phyloP scores from a whole-genome alignment of 768 basidiomycete genomes.

The Candolleomyces eurysporus region DNA sequence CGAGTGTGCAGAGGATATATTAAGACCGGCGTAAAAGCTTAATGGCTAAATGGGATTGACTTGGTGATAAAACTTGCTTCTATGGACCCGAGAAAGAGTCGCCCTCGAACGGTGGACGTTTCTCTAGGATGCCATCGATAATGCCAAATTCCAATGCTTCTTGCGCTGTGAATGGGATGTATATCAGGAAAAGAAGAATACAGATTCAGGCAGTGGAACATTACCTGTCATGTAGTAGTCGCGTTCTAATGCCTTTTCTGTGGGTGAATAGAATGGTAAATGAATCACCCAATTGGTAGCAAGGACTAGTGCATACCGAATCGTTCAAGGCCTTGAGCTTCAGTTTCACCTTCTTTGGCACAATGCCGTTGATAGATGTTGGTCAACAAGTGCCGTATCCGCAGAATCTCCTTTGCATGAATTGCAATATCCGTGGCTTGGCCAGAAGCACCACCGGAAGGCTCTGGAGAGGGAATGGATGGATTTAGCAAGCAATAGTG shows the following conservation, averaged over 20 bases:
- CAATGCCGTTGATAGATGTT: slow-evolving; percentile 91
- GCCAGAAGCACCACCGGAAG: slow-evolving; percentile 93
- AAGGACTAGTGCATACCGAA: slow-evolving; percentile 58
- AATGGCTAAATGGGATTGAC: slow-evolving; percentile 1
- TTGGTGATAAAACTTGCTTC: neutral
- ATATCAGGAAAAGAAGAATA: slow-evolving; percentile 17
- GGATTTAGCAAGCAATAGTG: neutral
- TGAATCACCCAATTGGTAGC: slow-evolving; percentile 9
- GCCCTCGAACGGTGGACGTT: slow-evolving; percentile 56
- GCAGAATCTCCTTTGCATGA: slow-evolving; percentile 93
- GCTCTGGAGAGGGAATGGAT: slow-evolving; percentile 52
- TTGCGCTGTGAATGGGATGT: slow-evolving; percentile 49
- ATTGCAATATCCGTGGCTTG: slow-evolving; percentile 98
- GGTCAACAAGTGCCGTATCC: slow-evolving; percentile 80
- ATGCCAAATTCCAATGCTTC: slow-evolving; percentile 92
- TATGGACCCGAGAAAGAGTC: slow-evolving; percentile 18
- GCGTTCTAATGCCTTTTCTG: slow-evolving; percentile 87
- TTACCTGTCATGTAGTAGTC: slow-evolving; percentile 95
- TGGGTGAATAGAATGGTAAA: slow-evolving; percentile 18
- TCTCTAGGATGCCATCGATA: slow-evolving; percentile 88
- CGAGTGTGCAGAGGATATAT: slow-evolving; percentile 2
- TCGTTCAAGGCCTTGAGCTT: slow-evolving; percentile 62
- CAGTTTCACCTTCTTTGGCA: slow-evolving; percentile 58
- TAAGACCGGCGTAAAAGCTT: slow-evolving; percentile 29
- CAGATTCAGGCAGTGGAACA: slow-evolving; percentile 16